Conservation (phyloP, 331 rosid species). For the Acacia pycnantha region DNA sequence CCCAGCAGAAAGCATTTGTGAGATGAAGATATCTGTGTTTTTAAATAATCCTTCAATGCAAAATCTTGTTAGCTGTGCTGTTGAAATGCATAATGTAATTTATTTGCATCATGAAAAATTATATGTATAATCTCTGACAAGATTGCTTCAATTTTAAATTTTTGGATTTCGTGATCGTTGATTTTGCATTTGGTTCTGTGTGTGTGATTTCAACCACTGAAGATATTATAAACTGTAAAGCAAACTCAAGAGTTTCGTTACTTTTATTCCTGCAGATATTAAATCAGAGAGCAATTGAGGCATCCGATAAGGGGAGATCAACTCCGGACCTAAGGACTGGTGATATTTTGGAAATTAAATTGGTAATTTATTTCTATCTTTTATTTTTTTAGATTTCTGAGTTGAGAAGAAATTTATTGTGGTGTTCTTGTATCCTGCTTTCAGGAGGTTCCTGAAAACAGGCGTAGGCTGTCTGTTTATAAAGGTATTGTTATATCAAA, state of each 20-base stretch:
- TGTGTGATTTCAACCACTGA: neutral
- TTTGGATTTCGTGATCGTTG: neutral
- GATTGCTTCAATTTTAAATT: neutral
- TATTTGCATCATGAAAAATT: neutral
- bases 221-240: neutral
- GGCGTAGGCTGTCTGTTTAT: conserved; percentile 81
- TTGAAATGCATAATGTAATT: neutral
- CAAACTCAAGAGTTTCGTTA: neutral
- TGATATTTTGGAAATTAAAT: conserved; percentile 81
- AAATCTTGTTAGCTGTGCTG: neutral
- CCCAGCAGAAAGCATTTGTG: neutral
- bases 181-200: neutral
- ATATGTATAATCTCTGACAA: neutral
- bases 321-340: conserved; percentile 87
- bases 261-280: conserved; percentile 54
- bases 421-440: conserved; percentile 28
- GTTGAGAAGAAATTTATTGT: conserved; percentile 12
- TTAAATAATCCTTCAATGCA: neutral
- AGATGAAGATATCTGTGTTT: neutral
- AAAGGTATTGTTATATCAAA: conserved; percentile 86
- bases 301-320: conserved; percentile 68
- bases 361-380: conserved; percentile 48
- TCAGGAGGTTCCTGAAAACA: conserved; percentile 95
- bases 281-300: conserved; percentile 80
- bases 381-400: neutral